Base-by-base conservation (phyloP, 768 basidiomycete species). In the Tulasnella sp. region DNA sequence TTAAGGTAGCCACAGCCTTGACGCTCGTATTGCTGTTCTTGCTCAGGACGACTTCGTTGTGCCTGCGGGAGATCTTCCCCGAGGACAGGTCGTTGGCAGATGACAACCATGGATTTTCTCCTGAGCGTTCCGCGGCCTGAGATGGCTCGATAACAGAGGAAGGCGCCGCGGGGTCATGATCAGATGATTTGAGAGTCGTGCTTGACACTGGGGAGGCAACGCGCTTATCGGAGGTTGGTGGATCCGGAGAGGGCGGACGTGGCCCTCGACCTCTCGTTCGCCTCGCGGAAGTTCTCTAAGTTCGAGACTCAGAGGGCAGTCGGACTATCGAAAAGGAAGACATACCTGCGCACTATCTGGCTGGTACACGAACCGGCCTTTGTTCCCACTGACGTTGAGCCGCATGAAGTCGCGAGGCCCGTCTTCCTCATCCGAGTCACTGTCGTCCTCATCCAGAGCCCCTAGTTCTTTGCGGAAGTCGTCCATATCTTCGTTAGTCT, bases 41-140 rank as follows among this genome's bases (percentile, higher is more conserved):
- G 62, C 77, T 75, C 19, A 89, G 77, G 3, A 80, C 68, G 8
- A 86, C 73, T 58, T 83, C 78, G 67, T 91, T 93, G 60, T 77
- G 78, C 67, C 85, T 89, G 59, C 80, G 79, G 0, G 80, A 71
- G 2, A 72, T 69, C 51, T 80, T 83, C 19, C 69, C 66, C 3
- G 73, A 64, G 1, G 72, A 49, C 3, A 67, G 56, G 5, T 60
- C 63, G 9, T 57, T 49, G 3, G 40, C 62, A 8, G 70, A 70
- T 0, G 70, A 69, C 15, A 96, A 81, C 91, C 94, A 97, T 8
- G 93, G 93, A 67, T 98, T 98, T 8, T 61, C 58, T n/a, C n/a
- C n/a, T n/a, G n/a, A 42, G 31, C 11, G 15, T 29, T 25, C 19
- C 7, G 5, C 14, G 50, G 32, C 7, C 17, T 21, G 15, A 19